These are phyloP conservation scores for Astrephomene gubernaculifera DNA, from an alignment of 139 green algal genomes.

Conservation along the genomic window DNA sequence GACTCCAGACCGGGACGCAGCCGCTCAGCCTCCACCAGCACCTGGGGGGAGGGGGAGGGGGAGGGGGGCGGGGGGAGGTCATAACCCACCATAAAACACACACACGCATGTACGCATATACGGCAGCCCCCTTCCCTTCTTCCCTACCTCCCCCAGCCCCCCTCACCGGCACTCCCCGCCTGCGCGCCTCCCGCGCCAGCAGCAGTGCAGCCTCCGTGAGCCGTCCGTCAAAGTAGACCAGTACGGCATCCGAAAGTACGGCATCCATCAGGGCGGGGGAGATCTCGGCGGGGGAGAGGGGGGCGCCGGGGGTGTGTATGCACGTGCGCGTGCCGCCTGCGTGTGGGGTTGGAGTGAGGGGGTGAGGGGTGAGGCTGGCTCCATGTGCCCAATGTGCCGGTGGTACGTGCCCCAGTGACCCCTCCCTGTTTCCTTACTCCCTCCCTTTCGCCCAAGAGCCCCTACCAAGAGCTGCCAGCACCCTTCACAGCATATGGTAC, in stretches of 20 bases:
- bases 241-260: constrained; percentile 64
- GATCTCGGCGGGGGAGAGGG: constrained; percentile 78
- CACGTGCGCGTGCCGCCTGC: constrained; percentile 91
- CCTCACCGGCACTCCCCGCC: constrained; percentile 39
- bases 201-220: constrained; percentile 90
- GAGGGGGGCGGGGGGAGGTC: not conserved
- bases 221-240: constrained; percentile 96
- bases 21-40: constrained; percentile 94
- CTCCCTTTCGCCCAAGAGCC: too few relatives aligned
- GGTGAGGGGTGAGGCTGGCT: not conserved
- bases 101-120: too few relatives aligned
- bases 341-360: not conserved
- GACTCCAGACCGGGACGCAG: constrained; percentile 81
- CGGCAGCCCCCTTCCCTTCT: too few relatives aligned
- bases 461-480: too few relatives aligned
- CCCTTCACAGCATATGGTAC: too few relatives aligned
- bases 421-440: too few relatives aligned
- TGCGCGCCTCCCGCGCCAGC: constrained; percentile 75
- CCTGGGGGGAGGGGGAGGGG: constrained; percentile 46
- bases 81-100: too few relatives aligned
- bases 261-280: constrained; percentile 37
- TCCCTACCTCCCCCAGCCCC: not conserved
- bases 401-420: too few relatives aligned
- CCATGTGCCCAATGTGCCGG: too few relatives aligned
- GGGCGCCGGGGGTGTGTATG: constrained; percentile 93